Percentiles rank a stretch among this genome's conserved stretches.
Evolutionary conservation across 1,139 yeast species (phyloP).

Genomic region (Yamadazyma mexicana): DNA sequence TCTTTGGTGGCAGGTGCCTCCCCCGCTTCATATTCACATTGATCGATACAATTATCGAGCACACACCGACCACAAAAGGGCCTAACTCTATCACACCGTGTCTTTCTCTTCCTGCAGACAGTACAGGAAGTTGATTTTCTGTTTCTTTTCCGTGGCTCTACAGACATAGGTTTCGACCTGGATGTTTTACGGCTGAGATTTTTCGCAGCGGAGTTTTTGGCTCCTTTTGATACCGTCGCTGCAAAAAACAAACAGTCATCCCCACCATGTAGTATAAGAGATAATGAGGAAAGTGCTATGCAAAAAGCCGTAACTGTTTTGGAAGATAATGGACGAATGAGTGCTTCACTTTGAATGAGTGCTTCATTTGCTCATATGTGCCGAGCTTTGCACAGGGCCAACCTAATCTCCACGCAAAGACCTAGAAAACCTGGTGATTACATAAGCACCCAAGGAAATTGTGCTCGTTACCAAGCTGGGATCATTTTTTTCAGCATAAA

Average conservation of each 20-base stretch:
- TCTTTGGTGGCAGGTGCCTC: neutral
- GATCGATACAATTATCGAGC: slow-evolving; percentile 5
- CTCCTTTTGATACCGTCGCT: no score
- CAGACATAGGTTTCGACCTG: neutral
- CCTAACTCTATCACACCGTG: slow-evolving; percentile 9
- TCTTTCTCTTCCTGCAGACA: slow-evolving; percentile 7
- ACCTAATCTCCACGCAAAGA: no score
- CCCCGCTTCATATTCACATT: slow-evolving; percentile 7
- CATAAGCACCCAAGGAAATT: neutral
- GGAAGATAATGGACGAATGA: no score
- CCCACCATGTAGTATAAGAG: no score
- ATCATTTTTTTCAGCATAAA: neutral
- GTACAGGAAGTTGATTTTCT: slow-evolving; percentile 8
- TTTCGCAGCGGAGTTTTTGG: neutral
- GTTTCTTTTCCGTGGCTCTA: slow-evolving; percentile 3
- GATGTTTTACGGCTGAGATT: neutral
- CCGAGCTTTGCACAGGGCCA: no score
- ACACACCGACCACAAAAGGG: slow-evolving; percentile 10
- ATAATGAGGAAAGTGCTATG: no score
- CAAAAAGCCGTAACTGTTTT: no score
- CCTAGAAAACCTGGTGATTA: no score
- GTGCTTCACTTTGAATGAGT: no score
- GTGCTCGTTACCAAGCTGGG: neutral
- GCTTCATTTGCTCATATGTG: no score
- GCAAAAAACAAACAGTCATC: no score